A percentile compares a stretch with the other conserved stretches of the same genome.
Conservation (phyloP, 306 rosid species). For the Cucurbita ficifolia region DNA sequence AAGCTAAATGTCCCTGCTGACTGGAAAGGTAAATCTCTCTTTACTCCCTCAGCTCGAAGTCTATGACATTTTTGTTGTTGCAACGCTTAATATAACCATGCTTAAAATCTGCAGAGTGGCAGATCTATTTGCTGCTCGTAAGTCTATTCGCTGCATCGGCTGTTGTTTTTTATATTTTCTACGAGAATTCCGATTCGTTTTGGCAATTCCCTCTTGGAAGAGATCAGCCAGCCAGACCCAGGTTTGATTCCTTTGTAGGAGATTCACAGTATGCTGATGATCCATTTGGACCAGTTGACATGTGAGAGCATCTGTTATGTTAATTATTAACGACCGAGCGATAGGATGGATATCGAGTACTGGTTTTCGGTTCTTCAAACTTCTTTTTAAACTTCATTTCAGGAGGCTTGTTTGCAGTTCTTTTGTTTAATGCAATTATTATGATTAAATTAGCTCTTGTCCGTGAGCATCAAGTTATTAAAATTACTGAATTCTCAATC, state of each 20-base stretch:
- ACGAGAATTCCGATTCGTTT: slow-evolving; percentile 76
- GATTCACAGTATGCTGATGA: slow-evolving; percentile 49
- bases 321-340: not conserved
- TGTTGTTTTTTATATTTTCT: slow-evolving; percentile 59
- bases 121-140: slow-evolving; percentile 69
- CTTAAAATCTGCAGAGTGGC: slow-evolving; percentile 80
- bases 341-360: not conserved
- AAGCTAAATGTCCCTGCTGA: slow-evolving; percentile 83
- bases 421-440: not conserved
- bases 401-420: not conserved
- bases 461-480: not conserved
- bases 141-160: slow-evolving; percentile 67
- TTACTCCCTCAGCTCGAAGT: not conserved
- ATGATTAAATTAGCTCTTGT: not conserved
- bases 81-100: not conserved
- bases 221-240: slow-evolving; percentile 46
- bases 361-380: not conserved
- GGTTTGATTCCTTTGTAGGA: slow-evolving; percentile 23
- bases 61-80: not conserved
- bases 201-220: slow-evolving; percentile 70
- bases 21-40: slow-evolving; percentile 70
- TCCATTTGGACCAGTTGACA: slow-evolving; percentile 47
- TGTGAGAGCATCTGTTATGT: slow-evolving; percentile 26
- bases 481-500: not conserved
- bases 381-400: not conserved